Conservation (phyloP, 805 yeast genomes). For the Metschnikowia reukaufii region DNA sequence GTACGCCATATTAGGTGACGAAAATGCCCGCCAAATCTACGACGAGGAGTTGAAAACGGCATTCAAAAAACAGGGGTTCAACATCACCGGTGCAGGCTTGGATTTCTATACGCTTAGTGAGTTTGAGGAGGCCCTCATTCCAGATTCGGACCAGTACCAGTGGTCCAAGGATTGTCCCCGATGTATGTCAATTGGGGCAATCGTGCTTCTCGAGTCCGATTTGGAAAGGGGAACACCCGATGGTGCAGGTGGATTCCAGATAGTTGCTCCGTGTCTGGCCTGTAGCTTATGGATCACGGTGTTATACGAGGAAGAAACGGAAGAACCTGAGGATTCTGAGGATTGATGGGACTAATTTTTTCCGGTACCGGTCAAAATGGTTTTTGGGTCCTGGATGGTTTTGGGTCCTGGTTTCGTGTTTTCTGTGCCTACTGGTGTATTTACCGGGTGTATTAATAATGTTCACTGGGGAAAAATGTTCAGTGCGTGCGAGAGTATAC, state of each 20-base stretch:
- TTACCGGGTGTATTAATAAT: too few relatives aligned
- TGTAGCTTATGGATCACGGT: conserved; percentile 89
- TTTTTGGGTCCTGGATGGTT: too few relatives aligned
- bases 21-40: conserved; percentile 45
- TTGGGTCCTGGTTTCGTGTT: too few relatives aligned
- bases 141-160: conserved; percentile 19
- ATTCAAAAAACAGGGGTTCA: conserved; percentile 39
- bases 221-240: conserved; percentile 53
- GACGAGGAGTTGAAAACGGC: conserved; percentile 44
- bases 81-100: conserved; percentile 61
- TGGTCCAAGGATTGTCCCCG: conserved; percentile 66
- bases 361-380: too few relatives aligned
- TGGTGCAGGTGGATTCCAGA: conserved; percentile 55
- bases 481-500: too few relatives aligned
- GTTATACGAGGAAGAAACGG: conserved; percentile 51
- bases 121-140: conserved; percentile 43
- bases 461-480: too few relatives aligned
- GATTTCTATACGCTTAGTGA: conserved; percentile 68
- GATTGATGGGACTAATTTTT: too few relatives aligned
- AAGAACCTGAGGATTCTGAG: conserved; percentile 14
- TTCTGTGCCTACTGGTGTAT: too few relatives aligned
- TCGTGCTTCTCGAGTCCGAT: conserved; percentile 59
- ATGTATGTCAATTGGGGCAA: conserved; percentile 54
- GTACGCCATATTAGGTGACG: conserved; percentile 52
- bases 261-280: conserved; percentile 74